These are phyloP conservation scores for Polymyxa betae DNA, from an alignment of 208 protist species.

Conservation along the genomic window DNA sequence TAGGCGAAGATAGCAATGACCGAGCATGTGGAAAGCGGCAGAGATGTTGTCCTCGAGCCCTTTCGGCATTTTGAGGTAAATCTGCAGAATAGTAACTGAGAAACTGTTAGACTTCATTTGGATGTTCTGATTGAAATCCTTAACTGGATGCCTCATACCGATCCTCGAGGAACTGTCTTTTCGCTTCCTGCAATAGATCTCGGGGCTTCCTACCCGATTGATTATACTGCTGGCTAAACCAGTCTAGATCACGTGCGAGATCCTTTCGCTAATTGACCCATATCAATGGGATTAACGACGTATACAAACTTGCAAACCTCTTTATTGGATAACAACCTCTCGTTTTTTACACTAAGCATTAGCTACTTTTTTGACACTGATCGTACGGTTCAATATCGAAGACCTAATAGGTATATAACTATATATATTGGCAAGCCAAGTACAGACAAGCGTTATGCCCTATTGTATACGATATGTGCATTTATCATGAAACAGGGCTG, in stretches of 20 bases:
- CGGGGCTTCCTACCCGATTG: background rate
- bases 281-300: too few relatives aligned
- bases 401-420: too few relatives aligned
- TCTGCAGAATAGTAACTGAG: conserved; percentile 48
- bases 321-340: too few relatives aligned
- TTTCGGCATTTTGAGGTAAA: conserved; percentile 30
- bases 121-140: background rate
- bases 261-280: conserved; percentile 34
- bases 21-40: conserved; percentile 12
- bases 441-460: too few relatives aligned
- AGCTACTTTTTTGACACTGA: too few relatives aligned
- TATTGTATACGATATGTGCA: too few relatives aligned
- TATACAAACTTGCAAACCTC: too few relatives aligned
- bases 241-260: background rate
- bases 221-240: conserved; percentile 38
- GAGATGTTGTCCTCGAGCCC: conserved; percentile 21
- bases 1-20: conserved; percentile 43
- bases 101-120: background rate
- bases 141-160: background rate
- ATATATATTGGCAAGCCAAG: too few relatives aligned
- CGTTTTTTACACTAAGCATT: too few relatives aligned
- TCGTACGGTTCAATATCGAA: too few relatives aligned
- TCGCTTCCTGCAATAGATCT: conserved; percentile 13
- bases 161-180: background rate
- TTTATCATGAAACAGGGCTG: too few relatives aligned